These are phyloP conservation scores for Puccinia triticina DNA, from an alignment of 1,284 basidiomycete species.

Conservation along the genomic window DNA sequence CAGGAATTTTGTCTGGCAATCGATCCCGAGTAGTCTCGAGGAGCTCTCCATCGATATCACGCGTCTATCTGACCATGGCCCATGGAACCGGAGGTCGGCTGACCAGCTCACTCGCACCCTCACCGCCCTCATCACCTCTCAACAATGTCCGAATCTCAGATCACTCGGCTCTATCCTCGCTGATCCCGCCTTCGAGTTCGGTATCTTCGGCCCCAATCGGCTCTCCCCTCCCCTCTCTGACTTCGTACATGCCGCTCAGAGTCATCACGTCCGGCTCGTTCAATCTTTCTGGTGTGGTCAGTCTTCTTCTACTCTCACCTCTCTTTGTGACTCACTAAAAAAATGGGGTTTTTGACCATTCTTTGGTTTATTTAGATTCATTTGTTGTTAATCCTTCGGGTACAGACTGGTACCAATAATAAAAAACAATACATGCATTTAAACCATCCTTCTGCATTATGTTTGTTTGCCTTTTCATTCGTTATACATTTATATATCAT, in stretches of 20 bases:
- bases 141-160: constrained; percentile 39
- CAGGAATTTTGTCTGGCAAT: constrained; percentile 38
- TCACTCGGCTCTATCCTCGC: constrained; percentile 24
- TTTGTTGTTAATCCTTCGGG: constrained; percentile 20
- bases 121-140: constrained; percentile 1
- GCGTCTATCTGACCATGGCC: constrained; percentile 41
- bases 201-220: constrained; percentile 26
- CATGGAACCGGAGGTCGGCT: constrained; percentile 27
- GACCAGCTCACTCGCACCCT: constrained; percentile 22
- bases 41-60: constrained; percentile 49
- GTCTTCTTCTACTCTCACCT: no score
- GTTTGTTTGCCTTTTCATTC: no score
- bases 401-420: constrained; percentile 28
- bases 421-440: no score
- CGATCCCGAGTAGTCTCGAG: constrained; percentile 45
- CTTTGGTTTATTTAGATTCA: constrained; percentile 2
- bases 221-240: not conserved
- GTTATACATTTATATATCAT: no score
- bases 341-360: not conserved
- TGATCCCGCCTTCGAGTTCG: constrained; percentile 30
- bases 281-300: constrained; percentile 38
- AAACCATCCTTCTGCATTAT: no score
- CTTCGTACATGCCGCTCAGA: not conserved
- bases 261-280: constrained; percentile 5
- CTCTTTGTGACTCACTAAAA: not conserved